These are phyloP conservation scores for Atractiella rhizophila DNA, from an alignment of 768 basidiomycete species.

Conservation along the genomic window DNA sequence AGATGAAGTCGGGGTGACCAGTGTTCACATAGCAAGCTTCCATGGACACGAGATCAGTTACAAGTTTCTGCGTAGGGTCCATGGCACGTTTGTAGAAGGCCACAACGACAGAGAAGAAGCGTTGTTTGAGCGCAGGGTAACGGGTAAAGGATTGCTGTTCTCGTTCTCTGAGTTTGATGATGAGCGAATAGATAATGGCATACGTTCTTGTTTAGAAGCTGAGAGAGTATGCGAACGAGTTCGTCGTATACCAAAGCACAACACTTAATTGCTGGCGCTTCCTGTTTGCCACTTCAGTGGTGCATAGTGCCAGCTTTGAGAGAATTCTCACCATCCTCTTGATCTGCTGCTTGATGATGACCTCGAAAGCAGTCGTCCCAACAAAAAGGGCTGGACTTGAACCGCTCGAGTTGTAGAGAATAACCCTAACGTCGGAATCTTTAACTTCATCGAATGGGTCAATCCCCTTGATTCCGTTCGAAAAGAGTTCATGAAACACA, in stretches of 20 bases:
- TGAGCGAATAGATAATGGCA: background rate
- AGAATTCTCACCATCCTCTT: too few species aligned
- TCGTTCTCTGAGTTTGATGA: constrained; percentile 2
- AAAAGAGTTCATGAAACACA: constrained; percentile 95
- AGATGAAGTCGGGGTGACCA: constrained; percentile 94
- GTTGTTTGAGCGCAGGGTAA: constrained; percentile 83
- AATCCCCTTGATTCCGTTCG: constrained; percentile 79
- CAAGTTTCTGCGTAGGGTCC: constrained; percentile 82
- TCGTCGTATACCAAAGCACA: constrained; percentile 92
- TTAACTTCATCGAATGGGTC: constrained; percentile 99
- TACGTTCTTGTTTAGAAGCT: constrained; percentile 71
- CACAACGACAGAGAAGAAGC: constrained; percentile 86
- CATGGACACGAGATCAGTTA: constrained; percentile 80
- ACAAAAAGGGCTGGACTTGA: constrained; percentile 91
- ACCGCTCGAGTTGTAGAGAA: constrained; percentile 94
- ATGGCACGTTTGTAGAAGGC: constrained; percentile 89
- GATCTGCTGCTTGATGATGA: constrained; percentile 98
- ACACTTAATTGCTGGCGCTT: constrained; percentile 80
- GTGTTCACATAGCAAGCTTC: constrained; percentile 98
- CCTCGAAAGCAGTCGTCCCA: constrained; percentile 87
- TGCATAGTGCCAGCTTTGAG: too few species aligned
- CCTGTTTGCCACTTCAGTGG: too few species aligned
- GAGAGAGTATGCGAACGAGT: constrained; percentile 79
- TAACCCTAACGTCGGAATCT: constrained; percentile 86
- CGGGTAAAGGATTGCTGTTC: constrained; percentile 86